phyloP scores from a whole-genome alignment of 257 asterid species.

The Mitragyna speciosa region DNA sequence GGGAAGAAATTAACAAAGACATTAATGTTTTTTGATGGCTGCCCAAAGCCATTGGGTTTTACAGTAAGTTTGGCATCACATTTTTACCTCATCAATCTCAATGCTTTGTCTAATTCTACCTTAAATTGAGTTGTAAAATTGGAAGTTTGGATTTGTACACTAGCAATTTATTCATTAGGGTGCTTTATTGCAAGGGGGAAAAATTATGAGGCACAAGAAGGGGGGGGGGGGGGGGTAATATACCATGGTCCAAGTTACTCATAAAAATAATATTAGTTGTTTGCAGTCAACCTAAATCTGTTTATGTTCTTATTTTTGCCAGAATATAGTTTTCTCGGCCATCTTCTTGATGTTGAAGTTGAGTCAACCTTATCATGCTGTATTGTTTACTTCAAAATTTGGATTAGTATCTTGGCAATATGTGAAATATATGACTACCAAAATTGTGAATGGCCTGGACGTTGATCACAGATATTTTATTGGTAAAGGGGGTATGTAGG shows the following conservation, averaged over 20 bases:
- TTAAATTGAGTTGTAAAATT: constrained; percentile 2
- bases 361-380: not conserved
- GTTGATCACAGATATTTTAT: not conserved
- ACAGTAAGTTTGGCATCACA: constrained; percentile 52
- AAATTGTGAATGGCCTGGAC: not conserved
- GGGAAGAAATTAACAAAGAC: constrained; percentile 67
- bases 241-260: not conserved
- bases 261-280: not conserved
- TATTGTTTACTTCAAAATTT: not conserved
- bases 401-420: not conserved
- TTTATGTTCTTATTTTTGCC: not conserved
- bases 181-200: not conserved
- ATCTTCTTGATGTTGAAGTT: not conserved
- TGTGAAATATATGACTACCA: not conserved
- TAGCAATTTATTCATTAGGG: not conserved
- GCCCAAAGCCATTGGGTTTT: constrained; percentile 81
- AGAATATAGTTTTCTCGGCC: not conserved
- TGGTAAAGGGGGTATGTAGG: not conserved
- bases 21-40: constrained; percentile 82
- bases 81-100: not conserved
- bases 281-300: not conserved
- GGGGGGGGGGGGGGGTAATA: not conserved
- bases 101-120: not conserved
- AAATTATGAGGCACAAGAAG: not conserved
- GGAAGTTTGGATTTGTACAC: not conserved